Conservation (phyloP, 2,329 filamentous ascomycete species). For the Chaetomiaceae sp. region DNA sequence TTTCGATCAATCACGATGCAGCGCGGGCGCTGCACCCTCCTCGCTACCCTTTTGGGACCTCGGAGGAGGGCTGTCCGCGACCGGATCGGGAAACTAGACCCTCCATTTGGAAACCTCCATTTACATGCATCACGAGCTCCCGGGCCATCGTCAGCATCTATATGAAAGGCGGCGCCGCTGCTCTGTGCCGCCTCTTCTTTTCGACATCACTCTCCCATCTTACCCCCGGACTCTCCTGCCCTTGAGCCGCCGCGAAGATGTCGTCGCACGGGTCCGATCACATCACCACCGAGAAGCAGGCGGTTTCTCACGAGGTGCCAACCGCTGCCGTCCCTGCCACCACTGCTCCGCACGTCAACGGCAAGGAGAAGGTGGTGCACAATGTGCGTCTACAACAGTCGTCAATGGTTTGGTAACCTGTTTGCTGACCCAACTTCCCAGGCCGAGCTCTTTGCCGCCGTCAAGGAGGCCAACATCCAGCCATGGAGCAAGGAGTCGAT, state of each 20-base stretch:
- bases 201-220: constrained; percentile 13
- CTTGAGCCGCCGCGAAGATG: constrained; percentile 20
- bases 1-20: constrained; percentile 20
- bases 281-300: constrained; percentile 22
- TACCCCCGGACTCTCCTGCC: background rate
- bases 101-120: background rate
- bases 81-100: constrained; percentile 10
- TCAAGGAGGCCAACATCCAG: constrained; percentile 43
- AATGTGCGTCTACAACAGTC: constrained; percentile 30
- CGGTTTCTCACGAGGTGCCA: constrained; percentile 4
- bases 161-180: constrained; percentile 8
- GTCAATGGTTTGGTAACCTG: background rate
- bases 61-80: constrained; percentile 21
- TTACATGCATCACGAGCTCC: background rate
- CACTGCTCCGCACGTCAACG: constrained; percentile 21
- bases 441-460: constrained; percentile 46
- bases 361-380: constrained; percentile 38
- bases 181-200: background rate
- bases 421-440: constrained; percentile 19
- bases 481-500: constrained; percentile 39
- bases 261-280: constrained; percentile 26
- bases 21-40: constrained; percentile 20
- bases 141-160: background rate
- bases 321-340: constrained; percentile 3
- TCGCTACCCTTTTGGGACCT: constrained; percentile 18